Evolutionary conservation across 768 basidiomycete species (phyloP).

Genomic region (Jaapia argillacea): DNA sequence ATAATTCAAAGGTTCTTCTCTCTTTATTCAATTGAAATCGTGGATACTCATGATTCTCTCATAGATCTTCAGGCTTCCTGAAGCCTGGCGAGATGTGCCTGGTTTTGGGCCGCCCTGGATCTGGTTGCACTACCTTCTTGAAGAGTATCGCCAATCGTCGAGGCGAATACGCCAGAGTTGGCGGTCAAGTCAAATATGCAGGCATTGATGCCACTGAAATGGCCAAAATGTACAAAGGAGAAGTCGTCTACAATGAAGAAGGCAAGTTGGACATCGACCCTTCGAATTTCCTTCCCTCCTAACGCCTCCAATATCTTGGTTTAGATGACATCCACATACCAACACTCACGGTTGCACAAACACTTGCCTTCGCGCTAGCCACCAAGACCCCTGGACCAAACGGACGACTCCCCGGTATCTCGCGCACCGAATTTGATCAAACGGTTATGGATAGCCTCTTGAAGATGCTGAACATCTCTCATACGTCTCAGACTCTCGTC

Average conservation of each 20-base stretch:
- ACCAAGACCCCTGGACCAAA: slow-evolving; percentile 69
- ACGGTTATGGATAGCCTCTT: slow-evolving; percentile 54
- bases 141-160: too few species aligned
- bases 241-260: too few species aligned
- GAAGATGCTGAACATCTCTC: slow-evolving; percentile 74
- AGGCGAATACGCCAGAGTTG: too few species aligned
- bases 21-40: too few species aligned
- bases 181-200: too few species aligned
- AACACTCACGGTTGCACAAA: slow-evolving; percentile 73
- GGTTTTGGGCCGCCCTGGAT: background rate
- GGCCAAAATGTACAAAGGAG: too few species aligned
- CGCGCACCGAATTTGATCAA: slow-evolving; percentile 45
- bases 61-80: background rate
- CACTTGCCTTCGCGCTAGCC: slow-evolving; percentile 62
- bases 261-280: too few species aligned
- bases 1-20: too few species aligned
- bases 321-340: slow-evolving; percentile 76
- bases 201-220: too few species aligned
- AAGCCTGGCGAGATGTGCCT: background rate
- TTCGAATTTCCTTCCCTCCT: too few species aligned
- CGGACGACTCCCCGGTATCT: slow-evolving; percentile 59
- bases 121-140: background rate
- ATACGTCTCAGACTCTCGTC: slow-evolving; percentile 69
- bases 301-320: too few species aligned
- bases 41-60: too few species aligned